These are phyloP conservation scores for Prunus kanzakura DNA, from an alignment of 306 rosid genomes.

Conservation along the genomic window DNA sequence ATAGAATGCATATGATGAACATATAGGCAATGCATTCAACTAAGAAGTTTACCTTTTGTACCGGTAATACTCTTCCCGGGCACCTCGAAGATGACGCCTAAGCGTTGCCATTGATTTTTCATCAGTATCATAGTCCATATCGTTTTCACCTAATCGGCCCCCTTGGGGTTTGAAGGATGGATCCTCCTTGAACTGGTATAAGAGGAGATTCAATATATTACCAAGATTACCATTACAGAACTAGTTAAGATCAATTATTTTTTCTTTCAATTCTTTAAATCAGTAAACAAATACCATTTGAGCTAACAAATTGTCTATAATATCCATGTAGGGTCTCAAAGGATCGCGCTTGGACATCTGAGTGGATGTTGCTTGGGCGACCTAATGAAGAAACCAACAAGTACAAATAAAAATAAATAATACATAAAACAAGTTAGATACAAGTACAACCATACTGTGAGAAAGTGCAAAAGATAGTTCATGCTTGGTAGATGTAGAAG, in stretches of 20 bases:
- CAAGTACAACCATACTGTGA: not conserved
- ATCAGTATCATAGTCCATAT: constrained; percentile 97
- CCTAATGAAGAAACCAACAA: constrained; percentile 44
- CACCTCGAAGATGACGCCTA: constrained; percentile 89
- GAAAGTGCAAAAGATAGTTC: constrained; percentile 7
- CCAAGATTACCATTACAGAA: constrained; percentile 15
- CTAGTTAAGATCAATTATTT: constrained; percentile 3
- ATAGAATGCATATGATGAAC: not conserved
- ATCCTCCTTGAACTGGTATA: constrained; percentile 74
- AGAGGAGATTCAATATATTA: constrained; percentile 24
- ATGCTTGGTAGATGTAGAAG: not conserved
- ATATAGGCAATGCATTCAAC: not conserved
- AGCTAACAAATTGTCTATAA: constrained; percentile 70
- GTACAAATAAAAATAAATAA: not conserved
- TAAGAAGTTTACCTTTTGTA: constrained; percentile 67
- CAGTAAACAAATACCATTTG: constrained; percentile 60
- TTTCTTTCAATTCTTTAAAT: constrained; percentile 1
- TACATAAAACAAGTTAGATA: not conserved
- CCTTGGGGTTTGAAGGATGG: constrained; percentile 98
- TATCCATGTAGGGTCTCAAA: constrained; percentile 84
- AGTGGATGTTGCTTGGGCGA: constrained; percentile 94
- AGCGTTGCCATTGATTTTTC: constrained; percentile 98
- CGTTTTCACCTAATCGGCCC: constrained; percentile 80
- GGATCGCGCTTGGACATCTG: constrained; percentile 97
- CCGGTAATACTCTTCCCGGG: constrained; percentile 88